Conservation (phyloP, 805 yeast species). For the Candida yuanshanica region DNA sequence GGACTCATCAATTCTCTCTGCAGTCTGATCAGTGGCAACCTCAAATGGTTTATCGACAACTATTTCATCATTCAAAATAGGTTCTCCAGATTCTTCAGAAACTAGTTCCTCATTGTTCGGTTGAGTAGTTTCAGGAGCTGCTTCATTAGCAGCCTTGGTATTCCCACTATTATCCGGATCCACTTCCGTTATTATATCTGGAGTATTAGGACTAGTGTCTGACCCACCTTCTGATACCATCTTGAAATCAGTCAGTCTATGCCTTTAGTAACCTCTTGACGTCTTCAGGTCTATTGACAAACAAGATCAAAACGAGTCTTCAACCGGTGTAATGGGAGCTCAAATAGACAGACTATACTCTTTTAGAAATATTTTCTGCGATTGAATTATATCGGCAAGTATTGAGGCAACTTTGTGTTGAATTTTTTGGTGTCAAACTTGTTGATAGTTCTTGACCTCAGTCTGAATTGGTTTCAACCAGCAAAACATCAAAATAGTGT, state of each 20-base stretch:
- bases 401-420: background rate
- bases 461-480: background rate
- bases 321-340: background rate
- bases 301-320: background rate
- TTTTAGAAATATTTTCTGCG: too few relatives aligned
- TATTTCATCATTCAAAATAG: background rate
- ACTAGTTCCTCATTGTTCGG: background rate
- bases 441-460: background rate
- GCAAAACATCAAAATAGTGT: background rate
- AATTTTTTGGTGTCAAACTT: background rate
- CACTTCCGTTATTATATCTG: background rate
- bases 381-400: background rate
- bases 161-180: background rate
- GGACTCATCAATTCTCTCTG: background rate
- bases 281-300: background rate
- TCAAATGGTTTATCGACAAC: constrained; percentile 4
- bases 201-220: background rate
- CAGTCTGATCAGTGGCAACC: constrained; percentile 6
- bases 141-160: background rate
- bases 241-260: background rate
- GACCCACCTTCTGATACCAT: background rate
- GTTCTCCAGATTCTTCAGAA: background rate
- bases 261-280: background rate
- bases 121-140: constrained; percentile 1
- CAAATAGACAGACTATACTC: too few relatives aligned